Base-by-base conservation (phyloP, 139 green algal genomes). In the Ettlia oleoabundans region DNA sequence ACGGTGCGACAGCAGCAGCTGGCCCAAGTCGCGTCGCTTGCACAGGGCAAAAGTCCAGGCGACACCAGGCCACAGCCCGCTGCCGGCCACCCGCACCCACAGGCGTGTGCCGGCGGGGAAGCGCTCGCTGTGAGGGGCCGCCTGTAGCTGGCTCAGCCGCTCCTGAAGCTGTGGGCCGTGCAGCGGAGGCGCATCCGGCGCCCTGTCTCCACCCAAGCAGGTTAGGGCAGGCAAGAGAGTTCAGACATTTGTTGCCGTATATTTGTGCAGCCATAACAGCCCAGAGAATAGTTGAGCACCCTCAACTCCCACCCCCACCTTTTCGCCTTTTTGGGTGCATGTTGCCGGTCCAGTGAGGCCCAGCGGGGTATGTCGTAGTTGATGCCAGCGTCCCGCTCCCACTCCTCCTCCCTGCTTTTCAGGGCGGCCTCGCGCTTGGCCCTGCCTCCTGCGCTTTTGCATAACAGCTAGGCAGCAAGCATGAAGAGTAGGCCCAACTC, bases 21-120 rank as follows among this genome's bases (percentile, higher is more conserved):
- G 82, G 3, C 76, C 73, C 67, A 84, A 76, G 73, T 92, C 87
- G 5, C 69, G 71, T 19, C 76, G 69, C 38, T 76, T 84, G 81
- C 90, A 94, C 35, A 89, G 73, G 0, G 74, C 52, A 8, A 88
- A 64, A 6, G 80, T 67, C 90, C 90, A 94, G 58, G 90, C 70
- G 10, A 92, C 81, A 1, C 67, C 90, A 13, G 90, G 90, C 90
- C 90, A 94, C 35, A 78, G 67, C 26, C 81, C 86, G 67, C 80
- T 86, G 51, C 88, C 86, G 22, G 55, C 32, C 53, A 91, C 42
- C 32, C 71, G 71, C 32, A 72, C 76, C 83, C 76, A 86, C 30
- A 83, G 21, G 30, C 61, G 41, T 7, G 82, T 86, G 61, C 82
- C 82, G 1, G 73, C 58, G 7, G 71, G 71, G 61, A 78, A 77